Evolutionary conservation across 768 basidiomycete genomes (phyloP).

Genomic region (Auricularia sp.): DNA sequence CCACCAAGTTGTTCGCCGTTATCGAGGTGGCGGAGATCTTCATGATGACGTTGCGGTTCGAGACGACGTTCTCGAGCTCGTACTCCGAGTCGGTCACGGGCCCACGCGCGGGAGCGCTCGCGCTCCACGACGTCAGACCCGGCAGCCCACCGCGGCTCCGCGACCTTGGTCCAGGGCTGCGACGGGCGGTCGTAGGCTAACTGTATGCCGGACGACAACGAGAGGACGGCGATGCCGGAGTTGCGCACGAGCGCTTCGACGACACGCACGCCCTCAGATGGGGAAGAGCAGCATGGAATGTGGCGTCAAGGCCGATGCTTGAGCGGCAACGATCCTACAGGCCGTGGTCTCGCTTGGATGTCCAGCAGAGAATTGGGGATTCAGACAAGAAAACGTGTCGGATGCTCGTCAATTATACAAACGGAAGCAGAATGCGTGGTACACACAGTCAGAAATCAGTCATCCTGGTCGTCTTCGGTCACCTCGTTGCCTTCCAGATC

Average conservation of each 20-base stretch:
- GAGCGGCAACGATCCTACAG: too few species aligned
- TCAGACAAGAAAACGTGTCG: too few species aligned
- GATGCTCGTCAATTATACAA: too few species aligned
- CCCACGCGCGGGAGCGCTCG: slow-evolving; percentile 5
- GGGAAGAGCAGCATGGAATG: too few species aligned
- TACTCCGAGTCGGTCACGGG: slow-evolving; percentile 14
- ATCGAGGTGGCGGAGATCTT: slow-evolving; percentile 72
- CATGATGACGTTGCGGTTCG: slow-evolving; percentile 77
- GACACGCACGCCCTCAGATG: slow-evolving; percentile 22
- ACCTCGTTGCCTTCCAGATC: not conserved
- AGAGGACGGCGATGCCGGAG: slow-evolving; percentile 71
- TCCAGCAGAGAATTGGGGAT: too few species aligned
- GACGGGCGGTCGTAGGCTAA: slow-evolving; percentile 71
- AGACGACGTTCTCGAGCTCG: slow-evolving; percentile 20
- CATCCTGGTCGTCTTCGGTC: not conserved
- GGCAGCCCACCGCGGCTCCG: slow-evolving; percentile 76
- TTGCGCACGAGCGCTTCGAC: slow-evolving; percentile 57
- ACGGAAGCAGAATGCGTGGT: too few species aligned
- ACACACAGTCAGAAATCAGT: not conserved
- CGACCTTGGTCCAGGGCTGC: slow-evolving; percentile 61
- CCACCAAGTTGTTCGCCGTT: slow-evolving; percentile 43
- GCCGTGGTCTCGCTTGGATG: too few species aligned
- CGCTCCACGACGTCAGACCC: slow-evolving; percentile 64
- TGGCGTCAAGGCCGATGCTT: too few species aligned
- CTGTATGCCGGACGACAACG: slow-evolving; percentile 65